Evolutionary conservation across 805 yeast species (phyloP).

Genomic region (Wickerhamiella australiensis): DNA sequence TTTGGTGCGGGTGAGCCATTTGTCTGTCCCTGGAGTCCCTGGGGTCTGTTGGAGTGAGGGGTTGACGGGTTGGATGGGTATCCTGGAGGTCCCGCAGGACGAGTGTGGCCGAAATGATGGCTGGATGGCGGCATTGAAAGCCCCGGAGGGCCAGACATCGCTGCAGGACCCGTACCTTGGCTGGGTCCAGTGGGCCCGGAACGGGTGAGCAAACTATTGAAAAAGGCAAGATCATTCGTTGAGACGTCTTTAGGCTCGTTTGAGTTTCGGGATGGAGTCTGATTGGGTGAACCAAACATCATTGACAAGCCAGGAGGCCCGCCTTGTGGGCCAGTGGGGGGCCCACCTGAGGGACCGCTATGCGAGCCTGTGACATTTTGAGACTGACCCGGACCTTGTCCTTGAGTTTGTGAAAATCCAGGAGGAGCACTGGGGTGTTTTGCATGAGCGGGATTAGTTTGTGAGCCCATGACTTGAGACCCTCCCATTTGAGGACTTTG

Average conservation of each 20-base stretch:
- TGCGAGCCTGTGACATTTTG: no score
- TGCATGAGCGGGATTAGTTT: not conserved
- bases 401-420: not conserved
- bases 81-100: no score
- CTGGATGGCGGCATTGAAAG: no score
- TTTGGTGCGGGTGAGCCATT: not conserved
- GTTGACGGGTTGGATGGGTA: no score
- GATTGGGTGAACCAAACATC: not conserved
- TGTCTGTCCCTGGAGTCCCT: not conserved
- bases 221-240: slow-evolving; percentile 12
- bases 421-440: not conserved
- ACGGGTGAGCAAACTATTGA: slow-evolving; percentile 13
- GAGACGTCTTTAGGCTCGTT: not conserved
- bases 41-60: not conserved
- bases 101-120: no score
- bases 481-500: not conserved
- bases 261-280: not conserved
- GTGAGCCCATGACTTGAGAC: not conserved
- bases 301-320: not conserved
- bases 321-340: no score
- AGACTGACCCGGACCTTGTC: no score
- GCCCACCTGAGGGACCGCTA: no score
- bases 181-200: not conserved
- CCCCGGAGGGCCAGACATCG: no score
- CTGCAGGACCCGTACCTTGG: no score